Conservation (phyloP, 352 stramenopile species). For the Sclerospora graminicola region DNA sequence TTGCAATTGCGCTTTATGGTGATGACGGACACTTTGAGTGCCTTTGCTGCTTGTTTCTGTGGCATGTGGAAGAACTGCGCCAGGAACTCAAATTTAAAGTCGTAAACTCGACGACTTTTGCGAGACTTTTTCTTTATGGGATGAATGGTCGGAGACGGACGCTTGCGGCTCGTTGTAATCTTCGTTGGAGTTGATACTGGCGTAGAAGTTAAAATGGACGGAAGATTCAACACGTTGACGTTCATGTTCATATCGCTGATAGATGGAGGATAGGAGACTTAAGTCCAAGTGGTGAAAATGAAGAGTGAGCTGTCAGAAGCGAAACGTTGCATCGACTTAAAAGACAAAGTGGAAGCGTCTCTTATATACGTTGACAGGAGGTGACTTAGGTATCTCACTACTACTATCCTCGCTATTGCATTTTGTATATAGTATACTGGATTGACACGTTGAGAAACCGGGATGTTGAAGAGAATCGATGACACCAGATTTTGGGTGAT, state of each 20-base stretch:
- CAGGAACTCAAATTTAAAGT: slow-evolving; percentile 4
- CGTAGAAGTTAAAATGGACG: not conserved
- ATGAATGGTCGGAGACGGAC: not conserved
- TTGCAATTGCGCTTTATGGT: slow-evolving; percentile 17
- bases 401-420: slow-evolving; percentile 6
- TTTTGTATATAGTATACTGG: not conserved
- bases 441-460: slow-evolving; percentile 6
- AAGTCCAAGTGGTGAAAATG: slow-evolving; percentile 14
- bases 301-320: slow-evolving; percentile 23
- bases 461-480: slow-evolving; percentile 25
- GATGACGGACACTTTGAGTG: slow-evolving; percentile 3
- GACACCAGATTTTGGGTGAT: slow-evolving; percentile 16
- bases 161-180: slow-evolving; percentile 5
- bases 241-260: slow-evolving; percentile 4
- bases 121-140: slow-evolving; percentile 2
- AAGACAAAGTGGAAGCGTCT: slow-evolving; percentile 5
- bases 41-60: slow-evolving; percentile 2
- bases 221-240: not conserved
- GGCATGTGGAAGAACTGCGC: slow-evolving; percentile 13
- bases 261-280: slow-evolving; percentile 3
- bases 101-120: slow-evolving; percentile 12
- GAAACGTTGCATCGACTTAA: slow-evolving; percentile 3
- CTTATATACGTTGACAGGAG: slow-evolving; percentile 9
- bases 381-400: slow-evolving; percentile 19
- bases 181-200: not conserved